These are phyloP conservation scores for Lodderomyces margitis DNA, from an alignment of 1,139 yeast species.

Conservation along the genomic window DNA sequence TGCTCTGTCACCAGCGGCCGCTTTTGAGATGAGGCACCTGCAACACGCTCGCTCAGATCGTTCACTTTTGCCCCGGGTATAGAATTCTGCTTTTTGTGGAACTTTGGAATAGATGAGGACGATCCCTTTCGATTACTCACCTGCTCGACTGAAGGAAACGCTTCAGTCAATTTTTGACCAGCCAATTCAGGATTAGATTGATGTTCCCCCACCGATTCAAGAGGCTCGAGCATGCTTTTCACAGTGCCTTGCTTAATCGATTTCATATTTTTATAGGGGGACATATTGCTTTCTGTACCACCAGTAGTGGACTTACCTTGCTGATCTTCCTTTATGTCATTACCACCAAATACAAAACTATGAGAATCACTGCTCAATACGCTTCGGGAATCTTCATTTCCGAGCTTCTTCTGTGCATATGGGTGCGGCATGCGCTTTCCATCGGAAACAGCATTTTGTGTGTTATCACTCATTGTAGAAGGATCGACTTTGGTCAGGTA, in stretches of 20 bases:
- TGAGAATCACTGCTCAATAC: constrained; percentile 26
- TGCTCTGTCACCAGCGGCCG: background rate
- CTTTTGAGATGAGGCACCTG: background rate
- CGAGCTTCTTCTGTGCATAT: constrained; percentile 15
- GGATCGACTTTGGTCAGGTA: background rate
- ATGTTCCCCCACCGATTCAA: background rate
- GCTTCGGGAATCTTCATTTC: constrained; percentile 10
- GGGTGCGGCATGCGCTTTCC: constrained; percentile 15
- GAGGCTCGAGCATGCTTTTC: constrained; percentile 1
- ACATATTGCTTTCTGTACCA: constrained; percentile 10
- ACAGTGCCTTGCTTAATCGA: background rate
- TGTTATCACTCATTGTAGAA: background rate
- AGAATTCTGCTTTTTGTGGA: background rate
- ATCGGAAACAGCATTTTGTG: background rate
- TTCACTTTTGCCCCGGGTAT: background rate
- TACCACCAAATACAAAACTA: constrained; percentile 28
- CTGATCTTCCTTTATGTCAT: constrained; percentile 4
- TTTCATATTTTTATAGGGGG: background rate
- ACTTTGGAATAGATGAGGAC: background rate
- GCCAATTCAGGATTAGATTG: background rate
- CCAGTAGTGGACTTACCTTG: constrained; percentile 4
- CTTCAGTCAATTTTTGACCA: background rate
- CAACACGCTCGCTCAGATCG: background rate
- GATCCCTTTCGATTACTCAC: background rate
- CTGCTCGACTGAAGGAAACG: background rate